Evolutionary conservation across 768 basidiomycete species (phyloP), one percentile per base, ranked within the genome.

Genomic region (Royoungia palumana): DNA sequence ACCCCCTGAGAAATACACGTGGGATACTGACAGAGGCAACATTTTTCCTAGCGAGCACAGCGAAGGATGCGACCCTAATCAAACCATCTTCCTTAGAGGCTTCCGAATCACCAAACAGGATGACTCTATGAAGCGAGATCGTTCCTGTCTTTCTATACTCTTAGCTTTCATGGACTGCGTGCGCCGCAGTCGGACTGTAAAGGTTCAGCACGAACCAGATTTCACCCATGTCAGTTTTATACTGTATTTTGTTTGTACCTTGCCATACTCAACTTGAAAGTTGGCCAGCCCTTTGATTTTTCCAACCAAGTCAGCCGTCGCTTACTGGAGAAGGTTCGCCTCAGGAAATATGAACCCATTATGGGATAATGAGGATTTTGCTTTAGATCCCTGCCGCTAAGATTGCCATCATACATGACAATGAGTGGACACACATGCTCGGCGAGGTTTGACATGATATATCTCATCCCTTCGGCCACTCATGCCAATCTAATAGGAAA

Each of bases 331-430:
- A 45, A 42, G 46, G 55, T 57, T 32, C 2, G 53, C 6, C 2
- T 8, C 2, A 4, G 13, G 6, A 12, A 5, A 5, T 2, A 19
- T n/a, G 16, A 5, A 0, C 1, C 13, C 14, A 28, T 8, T 0
- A 1, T 30, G 10, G 11, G 12, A 49, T 52, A 41, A 40, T 27
- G 25, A 27, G 7, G 2, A 8, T 27, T 30, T 30, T 47, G 19
- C 20, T 11, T 7, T 6, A 14, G 52, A 34, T 25, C 9, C 11
- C 30, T 13, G 14, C 30, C 30, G 30, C 30, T 30, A 6, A 14
- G 21, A 38, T 54, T 13, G 55, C 48, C 8, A 36, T 56, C 14
- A 49, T 52, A 0, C 55, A 56, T 9, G 55, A 56, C 9, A 32
- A 41, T 10, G 25, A 54, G 14, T 56, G 55, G 55, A 17, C 49